These are phyloP conservation scores for Cylindrotheca fusiformis DNA, from an alignment of 108 stramenopile genomes.

Conservation along the genomic window DNA sequence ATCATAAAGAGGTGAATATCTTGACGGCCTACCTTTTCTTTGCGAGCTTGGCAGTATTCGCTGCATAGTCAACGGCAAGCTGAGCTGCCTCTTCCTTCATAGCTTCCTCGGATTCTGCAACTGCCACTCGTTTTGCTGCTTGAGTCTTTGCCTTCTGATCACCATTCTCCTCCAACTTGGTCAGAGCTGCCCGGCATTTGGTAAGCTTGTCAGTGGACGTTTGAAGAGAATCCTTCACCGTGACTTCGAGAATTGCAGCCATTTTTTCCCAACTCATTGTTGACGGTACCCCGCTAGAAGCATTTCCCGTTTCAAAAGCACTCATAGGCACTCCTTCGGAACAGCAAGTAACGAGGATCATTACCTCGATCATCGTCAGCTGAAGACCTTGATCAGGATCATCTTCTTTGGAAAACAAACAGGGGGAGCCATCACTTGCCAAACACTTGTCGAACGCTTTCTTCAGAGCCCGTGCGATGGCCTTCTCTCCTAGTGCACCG, in stretches of 20 bases:
- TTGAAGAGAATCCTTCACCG: constrained; percentile 1
- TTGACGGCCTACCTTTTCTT: constrained; percentile 25
- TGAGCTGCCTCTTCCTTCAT: constrained; percentile 23
- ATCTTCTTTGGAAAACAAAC: constrained; percentile 7
- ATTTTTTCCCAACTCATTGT: neutral
- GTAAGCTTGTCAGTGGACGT: constrained; percentile 6
- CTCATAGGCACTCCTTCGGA: constrained; percentile 25
- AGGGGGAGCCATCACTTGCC: constrained; percentile 5
- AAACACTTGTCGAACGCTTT: constrained; percentile 16
- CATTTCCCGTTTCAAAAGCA: neutral
- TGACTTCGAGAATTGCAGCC: neutral
- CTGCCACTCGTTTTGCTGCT: neutral
- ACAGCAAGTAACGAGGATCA: constrained; percentile 21
- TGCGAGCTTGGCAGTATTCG: constrained; percentile 2
- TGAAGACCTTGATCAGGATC: constrained; percentile 21
- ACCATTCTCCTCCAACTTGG: neutral
- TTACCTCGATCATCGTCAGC: constrained; percentile 27
- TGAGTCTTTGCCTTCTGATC: constrained; percentile 2
- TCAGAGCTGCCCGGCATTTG: constrained; percentile 2
- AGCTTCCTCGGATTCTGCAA: constrained; percentile 19
- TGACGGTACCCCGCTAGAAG: neutral
- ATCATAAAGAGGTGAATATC: neutral
- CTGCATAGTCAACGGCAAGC: constrained; percentile 2
- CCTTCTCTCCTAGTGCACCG: constrained; percentile 31
- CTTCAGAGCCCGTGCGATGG: constrained; percentile 20